Percentiles rank a stretch among this genome's conserved stretches.
phyloP scores from a whole-genome alignment of 345 rosid species.

The Arabidopsis arenosa region DNA sequence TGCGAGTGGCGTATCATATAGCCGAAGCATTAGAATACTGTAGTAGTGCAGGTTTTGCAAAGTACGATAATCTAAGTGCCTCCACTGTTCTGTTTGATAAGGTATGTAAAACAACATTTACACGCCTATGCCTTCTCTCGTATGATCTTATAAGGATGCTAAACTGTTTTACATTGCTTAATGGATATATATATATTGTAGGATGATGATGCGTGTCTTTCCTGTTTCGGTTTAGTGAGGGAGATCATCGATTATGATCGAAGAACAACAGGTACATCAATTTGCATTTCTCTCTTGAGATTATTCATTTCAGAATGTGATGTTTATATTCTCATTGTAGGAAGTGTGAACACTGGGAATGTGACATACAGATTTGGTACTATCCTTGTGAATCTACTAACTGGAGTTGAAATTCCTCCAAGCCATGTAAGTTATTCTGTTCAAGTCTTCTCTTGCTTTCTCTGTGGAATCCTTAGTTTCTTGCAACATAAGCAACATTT shows the following conservation, averaged over 20 bases:
- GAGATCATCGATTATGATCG: conserved; percentile 56
- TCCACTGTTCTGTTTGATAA: conserved; percentile 83
- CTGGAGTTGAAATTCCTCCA: conserved; percentile 77
- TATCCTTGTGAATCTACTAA: conserved; percentile 67
- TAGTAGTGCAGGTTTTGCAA: conserved; percentile 58
- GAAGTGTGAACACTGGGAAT: conserved; percentile 73
- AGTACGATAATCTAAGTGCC: conserved; percentile 79
- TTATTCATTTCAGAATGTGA: not conserved
- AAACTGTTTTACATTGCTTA: not conserved
- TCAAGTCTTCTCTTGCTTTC: not conserved
- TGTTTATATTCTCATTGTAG: conserved; percentile 43
- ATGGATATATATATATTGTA: conserved; percentile 37
- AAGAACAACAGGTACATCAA: conserved; percentile 65
- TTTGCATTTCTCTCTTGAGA: not conserved
- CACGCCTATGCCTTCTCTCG: not conserved
- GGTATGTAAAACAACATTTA: conserved; percentile 48
- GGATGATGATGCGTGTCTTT: conserved; percentile 88
- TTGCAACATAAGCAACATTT: not conserved
- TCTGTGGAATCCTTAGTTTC: not conserved
- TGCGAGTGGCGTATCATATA: conserved; percentile 71
- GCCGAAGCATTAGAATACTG: conserved; percentile 85
- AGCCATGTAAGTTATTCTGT: conserved; percentile 62
- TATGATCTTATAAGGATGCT: not conserved
- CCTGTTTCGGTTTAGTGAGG: conserved; percentile 89
- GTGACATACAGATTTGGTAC: conserved; percentile 78